Conservation (phyloP, 345 rosid species). For the Brassica nigra region DNA sequence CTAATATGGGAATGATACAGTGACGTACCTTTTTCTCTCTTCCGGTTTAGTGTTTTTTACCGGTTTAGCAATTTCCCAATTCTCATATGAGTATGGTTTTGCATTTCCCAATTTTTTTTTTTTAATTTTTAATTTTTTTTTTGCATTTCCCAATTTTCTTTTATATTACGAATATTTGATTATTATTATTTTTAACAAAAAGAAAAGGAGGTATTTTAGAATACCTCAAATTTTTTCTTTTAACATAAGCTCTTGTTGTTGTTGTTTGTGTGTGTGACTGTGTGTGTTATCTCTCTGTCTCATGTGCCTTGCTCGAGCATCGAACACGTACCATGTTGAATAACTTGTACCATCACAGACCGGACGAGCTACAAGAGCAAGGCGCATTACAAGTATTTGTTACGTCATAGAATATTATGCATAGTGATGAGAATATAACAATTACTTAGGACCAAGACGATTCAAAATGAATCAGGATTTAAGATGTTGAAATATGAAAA, state of each 20-base stretch:
- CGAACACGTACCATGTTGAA: background rate
- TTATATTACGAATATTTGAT: background rate
- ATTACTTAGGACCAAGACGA: no score
- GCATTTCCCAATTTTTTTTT: background rate
- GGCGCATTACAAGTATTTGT: background rate
- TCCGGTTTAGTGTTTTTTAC: slow-evolving; percentile 25
- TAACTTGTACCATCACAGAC: background rate
- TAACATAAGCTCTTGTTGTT: background rate
- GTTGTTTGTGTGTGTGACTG: background rate
- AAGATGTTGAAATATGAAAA: background rate
- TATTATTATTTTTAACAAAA: background rate
- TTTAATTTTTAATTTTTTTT: background rate
- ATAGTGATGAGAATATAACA: no score
- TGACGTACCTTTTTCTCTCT: slow-evolving; percentile 22
- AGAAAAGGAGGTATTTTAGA: background rate
- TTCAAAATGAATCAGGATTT: no score
- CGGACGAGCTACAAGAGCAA: background rate
- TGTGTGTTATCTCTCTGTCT: background rate
- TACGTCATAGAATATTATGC: no score
- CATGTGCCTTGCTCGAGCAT: background rate
- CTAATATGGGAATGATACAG: slow-evolving; percentile 20
- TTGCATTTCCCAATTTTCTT: background rate
- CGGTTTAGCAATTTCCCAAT: slow-evolving; percentile 2
- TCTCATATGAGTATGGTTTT: background rate
- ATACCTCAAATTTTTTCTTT: background rate